These are phyloP conservation scores for Fusarium humuli DNA, from an alignment of 2,329 filamentous ascomycete genomes.

Conservation along the genomic window DNA sequence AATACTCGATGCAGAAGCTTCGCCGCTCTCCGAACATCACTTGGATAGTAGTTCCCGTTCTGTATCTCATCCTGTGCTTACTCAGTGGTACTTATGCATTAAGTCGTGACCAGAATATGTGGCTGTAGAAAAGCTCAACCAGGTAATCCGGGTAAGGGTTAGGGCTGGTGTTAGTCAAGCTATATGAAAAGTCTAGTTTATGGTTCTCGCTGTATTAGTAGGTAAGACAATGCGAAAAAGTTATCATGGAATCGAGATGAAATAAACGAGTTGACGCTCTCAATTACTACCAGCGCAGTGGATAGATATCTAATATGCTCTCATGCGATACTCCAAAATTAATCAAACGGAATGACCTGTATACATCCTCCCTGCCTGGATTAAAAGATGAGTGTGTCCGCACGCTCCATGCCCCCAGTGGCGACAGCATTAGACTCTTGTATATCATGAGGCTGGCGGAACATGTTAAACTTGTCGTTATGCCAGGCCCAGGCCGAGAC, in stretches of 20 bases:
- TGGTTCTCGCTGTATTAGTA: neutral
- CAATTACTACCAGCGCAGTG: neutral
- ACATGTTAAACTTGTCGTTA: slow-evolving; percentile 4
- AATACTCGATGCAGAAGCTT: neutral
- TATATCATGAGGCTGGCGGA: neutral
- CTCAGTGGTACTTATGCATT: too few species aligned
- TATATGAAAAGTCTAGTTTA: neutral
- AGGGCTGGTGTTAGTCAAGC: neutral
- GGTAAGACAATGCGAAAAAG: neutral
- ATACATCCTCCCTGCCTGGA: slow-evolving; percentile 3
- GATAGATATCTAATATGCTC: slow-evolving; percentile 1
- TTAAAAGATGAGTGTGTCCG: slow-evolving; percentile 8
- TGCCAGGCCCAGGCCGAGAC: slow-evolving; percentile 2
- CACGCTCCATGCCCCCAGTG: slow-evolving; percentile 12
- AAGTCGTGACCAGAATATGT: neutral
- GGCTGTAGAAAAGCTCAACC: neutral
- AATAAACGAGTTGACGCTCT: slow-evolving; percentile 1
- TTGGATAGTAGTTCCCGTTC: neutral
- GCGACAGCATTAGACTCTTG: slow-evolving; percentile 8
- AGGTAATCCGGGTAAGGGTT: neutral
- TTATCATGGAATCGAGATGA: neutral
- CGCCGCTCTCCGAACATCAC: neutral
- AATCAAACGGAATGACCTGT: slow-evolving; percentile 1
- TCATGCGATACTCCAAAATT: neutral
- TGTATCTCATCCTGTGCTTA: too few species aligned